Percentiles rank a stretch among this genome's conserved stretches.
Conservation (phyloP, 176 grass and related monocot genomes). For the Cenchrus fungigraminus region DNA sequence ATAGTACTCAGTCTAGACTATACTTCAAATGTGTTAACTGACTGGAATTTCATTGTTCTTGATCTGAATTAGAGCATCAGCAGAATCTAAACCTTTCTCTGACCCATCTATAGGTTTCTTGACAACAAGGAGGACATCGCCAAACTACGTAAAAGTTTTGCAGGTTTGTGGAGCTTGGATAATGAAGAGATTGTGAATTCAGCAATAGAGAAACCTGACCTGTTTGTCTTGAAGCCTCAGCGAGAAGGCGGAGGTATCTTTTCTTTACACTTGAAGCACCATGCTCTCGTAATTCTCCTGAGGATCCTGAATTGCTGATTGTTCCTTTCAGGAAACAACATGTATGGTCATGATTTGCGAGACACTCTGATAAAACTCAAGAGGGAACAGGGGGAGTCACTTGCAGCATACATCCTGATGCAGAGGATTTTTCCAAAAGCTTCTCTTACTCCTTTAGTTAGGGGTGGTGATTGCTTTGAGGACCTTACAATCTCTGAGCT, state of each 20-base stretch:
- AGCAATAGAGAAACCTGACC: slow-evolving; percentile 79
- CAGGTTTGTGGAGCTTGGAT: slow-evolving; percentile 97
- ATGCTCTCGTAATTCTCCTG: neutral
- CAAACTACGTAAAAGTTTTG: slow-evolving; percentile 82
- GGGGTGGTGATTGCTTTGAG: slow-evolving; percentile 68
- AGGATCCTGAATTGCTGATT: slow-evolving; percentile 45
- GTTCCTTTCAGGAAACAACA: slow-evolving; percentile 74
- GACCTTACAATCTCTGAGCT: slow-evolving; percentile 90
- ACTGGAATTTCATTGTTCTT: neutral
- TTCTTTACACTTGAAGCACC: slow-evolving; percentile 2
- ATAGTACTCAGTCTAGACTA: neutral
- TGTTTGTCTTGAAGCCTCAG: slow-evolving; percentile 91
- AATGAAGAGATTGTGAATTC: slow-evolving; percentile 75
- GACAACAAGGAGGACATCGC: slow-evolving; percentile 76
- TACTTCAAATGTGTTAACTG: neutral
- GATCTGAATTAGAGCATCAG: neutral
- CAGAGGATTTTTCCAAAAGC: slow-evolving; percentile 88
- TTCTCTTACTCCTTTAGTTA: slow-evolving; percentile 68
- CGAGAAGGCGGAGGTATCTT: slow-evolving; percentile 86
- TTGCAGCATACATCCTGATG: slow-evolving; percentile 96
- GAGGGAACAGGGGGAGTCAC: slow-evolving; percentile 62
- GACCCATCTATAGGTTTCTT: slow-evolving; percentile 63
- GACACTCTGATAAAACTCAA: slow-evolving; percentile 63
- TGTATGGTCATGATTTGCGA: slow-evolving; percentile 72
- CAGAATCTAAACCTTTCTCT: slow-evolving; percentile 14